Conservation (phyloP, 352 stramenopile species). For the Globisporangium cystogenes region DNA sequence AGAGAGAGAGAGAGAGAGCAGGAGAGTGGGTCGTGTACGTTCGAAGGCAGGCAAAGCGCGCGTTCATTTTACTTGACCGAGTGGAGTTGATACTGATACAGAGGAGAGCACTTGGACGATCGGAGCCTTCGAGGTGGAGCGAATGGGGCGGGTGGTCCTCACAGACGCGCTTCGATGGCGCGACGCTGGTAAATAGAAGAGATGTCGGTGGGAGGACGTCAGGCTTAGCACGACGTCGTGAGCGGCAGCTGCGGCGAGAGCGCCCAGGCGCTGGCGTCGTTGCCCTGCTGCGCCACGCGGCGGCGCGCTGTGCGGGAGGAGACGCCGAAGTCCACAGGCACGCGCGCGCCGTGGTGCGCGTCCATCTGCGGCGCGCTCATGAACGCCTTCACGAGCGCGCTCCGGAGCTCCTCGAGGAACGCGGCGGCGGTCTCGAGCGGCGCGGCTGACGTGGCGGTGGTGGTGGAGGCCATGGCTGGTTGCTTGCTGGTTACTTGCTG, state of each 20-base stretch:
- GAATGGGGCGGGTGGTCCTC: no score
- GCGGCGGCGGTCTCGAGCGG: constrained; percentile 19
- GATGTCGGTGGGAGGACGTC: no score
- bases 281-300: constrained; percentile 38
- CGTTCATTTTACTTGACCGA: not conserved
- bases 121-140: no score
- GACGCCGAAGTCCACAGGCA: constrained; percentile 41
- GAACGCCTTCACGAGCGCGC: constrained; percentile 59
- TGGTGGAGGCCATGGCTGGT: not conserved
- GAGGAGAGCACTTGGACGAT: no score
- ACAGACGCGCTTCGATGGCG: no score
- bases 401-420: constrained; percentile 41
- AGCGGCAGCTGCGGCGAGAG: constrained; percentile 49
- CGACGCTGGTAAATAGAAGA: no score
- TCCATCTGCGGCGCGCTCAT: constrained; percentile 80
- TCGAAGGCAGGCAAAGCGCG: not conserved
- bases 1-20: not conserved
- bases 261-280: constrained; percentile 52
- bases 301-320: constrained; percentile 1
- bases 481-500: not conserved
- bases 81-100: not conserved
- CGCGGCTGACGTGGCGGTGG: not conserved
- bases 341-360: constrained; percentile 43
- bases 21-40: not conserved
- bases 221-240: constrained; percentile 17